Evolutionary conservation across 495 filamentous ascomycete genomes (phyloP).

Genomic region (Talaromyces stipitatus): DNA sequence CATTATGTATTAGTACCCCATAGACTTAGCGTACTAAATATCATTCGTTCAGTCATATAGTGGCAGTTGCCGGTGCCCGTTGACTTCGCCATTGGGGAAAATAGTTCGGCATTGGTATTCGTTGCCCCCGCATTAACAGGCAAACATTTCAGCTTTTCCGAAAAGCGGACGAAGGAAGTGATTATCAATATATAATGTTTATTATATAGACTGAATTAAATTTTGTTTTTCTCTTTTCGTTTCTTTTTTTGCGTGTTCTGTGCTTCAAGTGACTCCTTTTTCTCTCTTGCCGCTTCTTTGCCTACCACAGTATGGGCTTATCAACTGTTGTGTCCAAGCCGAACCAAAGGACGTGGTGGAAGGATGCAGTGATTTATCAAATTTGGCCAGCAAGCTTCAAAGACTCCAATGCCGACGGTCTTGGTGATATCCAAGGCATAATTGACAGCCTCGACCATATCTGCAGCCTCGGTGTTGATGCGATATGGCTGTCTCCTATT

Average conservation of each 20-base stretch:
- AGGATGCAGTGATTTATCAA: slow-evolving; percentile 24
- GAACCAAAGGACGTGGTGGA: slow-evolving; percentile 15
- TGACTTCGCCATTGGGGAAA: background rate
- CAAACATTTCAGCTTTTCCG: background rate
- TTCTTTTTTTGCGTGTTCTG: background rate
- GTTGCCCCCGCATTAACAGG: background rate
- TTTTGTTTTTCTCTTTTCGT: background rate
- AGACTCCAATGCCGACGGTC: slow-evolving; percentile 55
- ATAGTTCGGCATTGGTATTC: background rate
- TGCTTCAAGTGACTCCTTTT: background rate
- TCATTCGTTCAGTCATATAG: background rate
- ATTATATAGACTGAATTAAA: background rate
- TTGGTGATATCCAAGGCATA: slow-evolving; percentile 59
- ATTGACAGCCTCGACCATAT: slow-evolving; percentile 55
- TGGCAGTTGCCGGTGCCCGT: background rate
- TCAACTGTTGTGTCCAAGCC: background rate
- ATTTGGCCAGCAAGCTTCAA: slow-evolving; percentile 56
- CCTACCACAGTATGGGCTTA: background rate
- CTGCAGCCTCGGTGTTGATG: slow-evolving; percentile 48
- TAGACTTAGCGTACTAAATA: background rate
- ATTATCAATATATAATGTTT: background rate
- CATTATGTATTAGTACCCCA: background rate
- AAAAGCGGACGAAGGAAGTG: background rate
- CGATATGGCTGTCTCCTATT: slow-evolving; percentile 58
- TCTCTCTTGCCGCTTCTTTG: background rate